Evolutionary conservation across 2,329 filamentous ascomycete genomes (phyloP), one percentile per base, ranked within the genome.

Genomic region (Didymella keratinophila): DNA sequence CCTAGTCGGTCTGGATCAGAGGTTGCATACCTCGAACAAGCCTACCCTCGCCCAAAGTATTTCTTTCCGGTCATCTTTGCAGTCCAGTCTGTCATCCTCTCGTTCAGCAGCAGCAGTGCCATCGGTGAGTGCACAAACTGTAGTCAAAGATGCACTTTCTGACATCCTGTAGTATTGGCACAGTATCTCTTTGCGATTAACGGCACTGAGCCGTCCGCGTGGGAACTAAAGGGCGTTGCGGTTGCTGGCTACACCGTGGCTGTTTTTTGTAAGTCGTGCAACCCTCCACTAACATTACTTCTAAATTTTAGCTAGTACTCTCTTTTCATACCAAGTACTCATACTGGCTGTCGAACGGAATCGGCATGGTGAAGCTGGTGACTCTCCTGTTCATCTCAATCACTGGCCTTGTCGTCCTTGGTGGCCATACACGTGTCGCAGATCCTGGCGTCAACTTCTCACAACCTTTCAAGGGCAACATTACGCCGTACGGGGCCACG

Each of bases 1-100:
- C 87, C 87, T 0, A 89, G 84, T 67, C 83, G 88, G 8, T 88
- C 85, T 2, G 88, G 87, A 0, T 83, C 83, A 0, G 86, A 90
- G 65, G 87, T 88, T 0, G 87, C 88, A 0, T 90, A 89, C 63
- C 80, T 90, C 0, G 88, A 90, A 64, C 88, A 90, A 67, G 85
- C 86, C 0, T 91, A 84, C 61, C 87, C 87, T 1, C 80, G 86
- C 1, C 88, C 88, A 0, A 83, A 80, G 53, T 88, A 86, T 68
- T 81, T 90, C 59, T 85, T 90, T 47, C 86, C 87, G 0, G 85
- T 85, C 0, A 80, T 86, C 0, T 90, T 88, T 68, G 88, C 88
- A 0, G 82, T 89, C 2, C 85, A 88, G 68, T 82, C 83, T 0
- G 85, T 90, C 1, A 71, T 88, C 1, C 75, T 90, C 3, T 89